phyloP scores from a whole-genome alignment of 495 filamentous ascomycete species.

The Lasiosphaeris hirsuta region DNA sequence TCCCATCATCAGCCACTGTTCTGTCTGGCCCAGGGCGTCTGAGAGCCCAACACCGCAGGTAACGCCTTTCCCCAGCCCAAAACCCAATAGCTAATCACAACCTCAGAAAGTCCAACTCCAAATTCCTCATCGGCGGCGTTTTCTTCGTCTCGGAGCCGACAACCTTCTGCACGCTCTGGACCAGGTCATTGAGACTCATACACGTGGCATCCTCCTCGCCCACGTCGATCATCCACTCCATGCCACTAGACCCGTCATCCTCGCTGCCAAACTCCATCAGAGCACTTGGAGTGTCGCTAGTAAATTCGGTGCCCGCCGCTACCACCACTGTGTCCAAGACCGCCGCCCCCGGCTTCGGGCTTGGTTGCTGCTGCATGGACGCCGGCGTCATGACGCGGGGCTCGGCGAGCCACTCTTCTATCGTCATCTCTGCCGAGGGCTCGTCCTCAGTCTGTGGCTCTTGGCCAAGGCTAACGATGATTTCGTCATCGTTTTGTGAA shows the following conservation, averaged over 20 bases:
- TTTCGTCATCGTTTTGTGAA: slow-evolving; percentile 15
- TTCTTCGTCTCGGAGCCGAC: not conserved
- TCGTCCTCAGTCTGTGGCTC: no score
- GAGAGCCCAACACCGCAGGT: not conserved
- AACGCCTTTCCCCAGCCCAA: not conserved
- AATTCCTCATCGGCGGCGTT: slow-evolving; percentile 11
- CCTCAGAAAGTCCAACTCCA: slow-evolving; percentile 28
- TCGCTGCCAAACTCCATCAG: not conserved
- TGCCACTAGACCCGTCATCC: not conserved
- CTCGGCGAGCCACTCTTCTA: slow-evolving; percentile 33
- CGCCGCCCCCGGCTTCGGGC: slow-evolving; percentile 5
- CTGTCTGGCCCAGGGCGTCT: no score
- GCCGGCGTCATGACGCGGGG: slow-evolving; percentile 11
- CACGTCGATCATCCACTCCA: slow-evolving; percentile 3
- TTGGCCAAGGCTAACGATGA: no score
- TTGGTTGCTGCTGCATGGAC: not conserved
- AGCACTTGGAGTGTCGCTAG: not conserved
- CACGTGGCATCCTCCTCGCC: not conserved
- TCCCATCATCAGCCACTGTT: not conserved
- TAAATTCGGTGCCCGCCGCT: not conserved
- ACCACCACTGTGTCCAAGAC: not conserved
- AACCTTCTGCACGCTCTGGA: slow-evolving; percentile 3
- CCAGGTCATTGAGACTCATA: slow-evolving; percentile 4
- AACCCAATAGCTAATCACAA: slow-evolving; percentile 11
- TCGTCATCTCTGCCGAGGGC: slow-evolving; percentile 22